A percentile compares a stretch with the other conserved stretches of the same genome.
Conservation (phyloP, 306 rosid species). For the Astragalus glycyphyllos region DNA sequence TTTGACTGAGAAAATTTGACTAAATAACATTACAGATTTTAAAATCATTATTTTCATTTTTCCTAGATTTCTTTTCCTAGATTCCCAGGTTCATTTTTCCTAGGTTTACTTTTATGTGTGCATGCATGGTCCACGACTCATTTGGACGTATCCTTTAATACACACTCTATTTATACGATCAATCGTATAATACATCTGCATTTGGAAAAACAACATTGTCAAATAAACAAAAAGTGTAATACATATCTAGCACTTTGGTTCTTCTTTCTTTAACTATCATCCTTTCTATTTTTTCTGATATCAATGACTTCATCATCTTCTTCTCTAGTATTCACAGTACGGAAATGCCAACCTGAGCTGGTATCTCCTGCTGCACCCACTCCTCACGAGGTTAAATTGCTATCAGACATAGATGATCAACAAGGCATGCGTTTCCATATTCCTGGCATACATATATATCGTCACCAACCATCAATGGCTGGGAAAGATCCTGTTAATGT, state of each 20-base stretch:
- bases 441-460: neutral
- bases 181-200: no score
- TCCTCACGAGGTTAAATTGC: slow-evolving; percentile 16
- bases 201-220: no score
- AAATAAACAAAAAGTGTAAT: no score
- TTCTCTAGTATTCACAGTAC: neutral
- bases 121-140: no score
- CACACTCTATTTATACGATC: no score
- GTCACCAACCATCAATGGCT: slow-evolving; percentile 10
- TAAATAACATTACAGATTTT: no score
- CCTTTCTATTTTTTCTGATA: neutral
- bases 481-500: slow-evolving; percentile 35
- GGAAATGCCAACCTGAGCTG: slow-evolving; percentile 4
- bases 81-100: no score
- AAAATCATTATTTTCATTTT: no score
- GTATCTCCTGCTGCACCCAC: slow-evolving; percentile 44
- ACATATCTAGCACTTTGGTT: neutral
- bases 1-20: no score
- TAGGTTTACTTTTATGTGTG: no score
- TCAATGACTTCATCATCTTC: neutral
- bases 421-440: neutral
- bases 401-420: slow-evolving; percentile 48
- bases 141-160: no score
- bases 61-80: no score
- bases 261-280: neutral